Evolutionary conservation across 768 basidiomycete genomes (phyloP).

Genomic region (Phylloporus scabripes): DNA sequence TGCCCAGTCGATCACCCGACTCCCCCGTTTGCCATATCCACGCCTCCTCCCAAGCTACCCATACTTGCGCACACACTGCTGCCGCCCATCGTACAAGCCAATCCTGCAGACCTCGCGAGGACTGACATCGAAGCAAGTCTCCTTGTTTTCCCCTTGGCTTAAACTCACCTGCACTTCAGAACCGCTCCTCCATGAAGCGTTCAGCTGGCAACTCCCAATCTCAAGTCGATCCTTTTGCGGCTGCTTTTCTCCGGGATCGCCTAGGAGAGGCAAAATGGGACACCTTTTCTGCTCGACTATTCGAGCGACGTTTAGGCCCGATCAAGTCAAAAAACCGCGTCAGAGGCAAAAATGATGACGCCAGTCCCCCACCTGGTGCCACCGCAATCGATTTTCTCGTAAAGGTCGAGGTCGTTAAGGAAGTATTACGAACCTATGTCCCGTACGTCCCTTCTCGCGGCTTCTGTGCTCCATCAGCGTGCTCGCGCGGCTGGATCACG

Average conservation of each 20-base stretch:
- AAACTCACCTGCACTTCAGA: slow-evolving; percentile 20
- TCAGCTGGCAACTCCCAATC: slow-evolving; percentile 15
- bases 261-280: slow-evolving; percentile 41
- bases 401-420: slow-evolving; percentile 49
- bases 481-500: slow-evolving; percentile 8
- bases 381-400: slow-evolving; percentile 47
- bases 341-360: slow-evolving; percentile 29
- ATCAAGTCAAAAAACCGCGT: slow-evolving; percentile 34
- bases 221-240: slow-evolving; percentile 39
- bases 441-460: slow-evolving; percentile 34
- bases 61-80: slow-evolving; percentile 28
- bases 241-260: slow-evolving; percentile 41
- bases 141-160: background rate
- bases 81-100: slow-evolving; percentile 32
- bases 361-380: slow-evolving; percentile 31
- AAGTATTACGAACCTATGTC: slow-evolving; percentile 43
- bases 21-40: slow-evolving; percentile 14
- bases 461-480: slow-evolving; percentile 5
- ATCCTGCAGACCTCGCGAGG: slow-evolving; percentile 25
- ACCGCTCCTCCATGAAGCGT: slow-evolving; percentile 26
- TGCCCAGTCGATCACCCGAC: slow-evolving; percentile 15
- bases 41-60: slow-evolving; percentile 21
- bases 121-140: slow-evolving; percentile 22
- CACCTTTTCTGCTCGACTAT: slow-evolving; percentile 43
- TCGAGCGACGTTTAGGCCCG: slow-evolving; percentile 40